Conservation (phyloP, 805 yeast species). For the Grigorovia jiainica region DNA sequence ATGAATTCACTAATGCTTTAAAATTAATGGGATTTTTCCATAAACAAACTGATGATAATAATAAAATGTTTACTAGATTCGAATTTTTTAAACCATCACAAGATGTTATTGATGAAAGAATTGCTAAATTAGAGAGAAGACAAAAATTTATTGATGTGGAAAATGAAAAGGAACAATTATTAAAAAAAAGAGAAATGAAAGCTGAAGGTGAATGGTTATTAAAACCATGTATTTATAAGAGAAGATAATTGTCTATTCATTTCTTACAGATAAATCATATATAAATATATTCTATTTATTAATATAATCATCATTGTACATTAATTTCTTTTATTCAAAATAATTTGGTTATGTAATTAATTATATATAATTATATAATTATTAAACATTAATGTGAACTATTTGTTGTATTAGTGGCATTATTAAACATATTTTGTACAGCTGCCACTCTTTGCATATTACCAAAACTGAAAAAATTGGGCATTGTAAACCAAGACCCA, state of each 20-base stretch:
- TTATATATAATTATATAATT: too few species aligned
- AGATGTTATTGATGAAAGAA: constrained; percentile 54
- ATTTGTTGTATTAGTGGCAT: constrained; percentile 15
- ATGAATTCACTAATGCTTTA: constrained; percentile 72
- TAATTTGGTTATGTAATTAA: too few species aligned
- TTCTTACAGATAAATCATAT: too few species aligned
- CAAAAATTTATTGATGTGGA: constrained; percentile 65
- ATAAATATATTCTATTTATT: not conserved
- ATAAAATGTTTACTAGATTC: constrained; percentile 90
- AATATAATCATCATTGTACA: too few species aligned
- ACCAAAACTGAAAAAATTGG: constrained; percentile 14
- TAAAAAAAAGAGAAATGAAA: constrained; percentile 38
- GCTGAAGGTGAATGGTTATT: constrained; percentile 85
- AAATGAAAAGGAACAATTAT: constrained; percentile 50
- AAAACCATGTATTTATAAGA: constrained; percentile 93
- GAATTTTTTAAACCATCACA: constrained; percentile 84
- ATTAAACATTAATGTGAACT: too few species aligned
- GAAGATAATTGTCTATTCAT: constrained; percentile 41
- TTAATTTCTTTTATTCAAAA: too few species aligned
- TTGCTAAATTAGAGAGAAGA: constrained; percentile 50
- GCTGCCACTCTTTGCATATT: not conserved
- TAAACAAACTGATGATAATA: constrained; percentile 73
- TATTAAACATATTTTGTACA: constrained; percentile 11
- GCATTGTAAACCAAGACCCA: constrained; percentile 24
- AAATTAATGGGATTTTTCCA: constrained; percentile 79